Percentiles rank a stretch among this genome's conserved stretches.
These are phyloP conservation scores for Stropharia rugosoannulata DNA, from an alignment of 768 basidiomycete species.

Conservation along the genomic window DNA sequence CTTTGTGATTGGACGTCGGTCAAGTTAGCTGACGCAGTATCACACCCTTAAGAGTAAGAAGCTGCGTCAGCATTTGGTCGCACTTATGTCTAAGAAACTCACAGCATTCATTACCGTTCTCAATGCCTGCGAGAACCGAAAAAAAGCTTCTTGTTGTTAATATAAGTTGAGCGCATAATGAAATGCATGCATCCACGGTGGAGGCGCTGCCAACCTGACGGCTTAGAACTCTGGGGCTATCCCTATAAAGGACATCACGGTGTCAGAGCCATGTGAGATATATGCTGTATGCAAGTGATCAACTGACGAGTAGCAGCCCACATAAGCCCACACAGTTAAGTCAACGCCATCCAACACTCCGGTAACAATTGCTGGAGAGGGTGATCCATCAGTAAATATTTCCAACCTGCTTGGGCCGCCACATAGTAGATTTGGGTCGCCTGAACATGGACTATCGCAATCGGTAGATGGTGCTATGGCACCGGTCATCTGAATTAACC, in stretches of 20 bases:
- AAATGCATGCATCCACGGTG: not conserved
- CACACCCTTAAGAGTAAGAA: not conserved
- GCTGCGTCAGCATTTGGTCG: not conserved
- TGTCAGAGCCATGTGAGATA: too few species aligned
- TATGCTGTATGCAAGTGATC: too few species aligned
- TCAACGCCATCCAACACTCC: not conserved
- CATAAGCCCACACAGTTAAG: constrained; percentile 6
- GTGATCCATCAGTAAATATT: constrained; percentile 8
- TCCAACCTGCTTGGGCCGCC: constrained; percentile 6
- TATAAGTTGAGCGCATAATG: not conserved
- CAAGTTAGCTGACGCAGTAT: not conserved
- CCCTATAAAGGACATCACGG: not conserved
- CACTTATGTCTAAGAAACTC: not conserved
- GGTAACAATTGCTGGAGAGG: constrained; percentile 10
- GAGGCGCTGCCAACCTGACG: not conserved
- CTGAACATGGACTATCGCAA: constrained; percentile 3
- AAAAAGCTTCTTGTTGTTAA: not conserved
- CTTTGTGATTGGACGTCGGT: not conserved
- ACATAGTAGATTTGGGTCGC: constrained; percentile 4
- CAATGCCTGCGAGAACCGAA: constrained; percentile 4
- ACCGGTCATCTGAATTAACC: constrained; percentile 7
- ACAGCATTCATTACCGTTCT: constrained; percentile 11
- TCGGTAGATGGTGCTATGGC: not conserved
- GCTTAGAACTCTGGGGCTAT: not conserved
- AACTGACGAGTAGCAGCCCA: constrained; percentile 6